A percentile compares a stretch with the other conserved stretches of the same genome.
Evolutionary conservation across 352 stramenopile genomes (phyloP).

Genomic region (Vaucheria bursata): DNA sequence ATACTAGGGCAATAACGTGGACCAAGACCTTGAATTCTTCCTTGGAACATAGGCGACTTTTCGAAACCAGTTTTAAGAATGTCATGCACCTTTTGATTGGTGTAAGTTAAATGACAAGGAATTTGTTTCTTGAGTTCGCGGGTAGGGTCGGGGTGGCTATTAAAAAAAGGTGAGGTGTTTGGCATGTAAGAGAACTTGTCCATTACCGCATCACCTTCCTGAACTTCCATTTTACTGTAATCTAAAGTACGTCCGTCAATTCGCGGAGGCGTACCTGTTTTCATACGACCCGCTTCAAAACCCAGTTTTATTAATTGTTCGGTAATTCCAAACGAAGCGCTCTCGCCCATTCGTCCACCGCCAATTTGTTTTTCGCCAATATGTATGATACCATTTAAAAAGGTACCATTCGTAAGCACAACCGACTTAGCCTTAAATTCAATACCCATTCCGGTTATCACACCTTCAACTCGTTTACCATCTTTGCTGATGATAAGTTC

Average conservation of each 20-base stretch:
- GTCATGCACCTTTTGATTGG: conserved; percentile 67
- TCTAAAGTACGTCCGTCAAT: background rate
- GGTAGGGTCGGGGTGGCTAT: too few species aligned
- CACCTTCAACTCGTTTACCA: background rate
- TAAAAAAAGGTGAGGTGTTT: too few species aligned
- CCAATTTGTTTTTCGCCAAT: background rate
- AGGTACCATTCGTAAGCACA: background rate
- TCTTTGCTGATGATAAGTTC: too few species aligned
- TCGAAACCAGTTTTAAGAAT: conserved; percentile 69
- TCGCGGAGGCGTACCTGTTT: background rate
- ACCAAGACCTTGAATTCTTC: conserved; percentile 11
- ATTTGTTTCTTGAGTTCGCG: conserved; percentile 32
- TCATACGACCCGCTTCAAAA: background rate
- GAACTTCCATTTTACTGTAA: background rate
- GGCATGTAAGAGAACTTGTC: background rate
- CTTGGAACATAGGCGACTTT: conserved; percentile 62
- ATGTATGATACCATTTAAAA: background rate
- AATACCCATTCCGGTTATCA: conserved; percentile 37
- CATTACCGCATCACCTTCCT: background rate
- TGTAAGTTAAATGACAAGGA: conserved; percentile 69
- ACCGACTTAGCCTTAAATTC: conserved; percentile 52
- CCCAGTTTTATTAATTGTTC: background rate
- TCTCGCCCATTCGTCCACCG: background rate
- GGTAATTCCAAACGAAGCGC: background rate
- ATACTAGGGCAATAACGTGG: conserved; percentile 72